Evolutionary conservation across 1,284 basidiomycete species (phyloP).

Genomic region (Cryptococcus deneoformans): DNA sequence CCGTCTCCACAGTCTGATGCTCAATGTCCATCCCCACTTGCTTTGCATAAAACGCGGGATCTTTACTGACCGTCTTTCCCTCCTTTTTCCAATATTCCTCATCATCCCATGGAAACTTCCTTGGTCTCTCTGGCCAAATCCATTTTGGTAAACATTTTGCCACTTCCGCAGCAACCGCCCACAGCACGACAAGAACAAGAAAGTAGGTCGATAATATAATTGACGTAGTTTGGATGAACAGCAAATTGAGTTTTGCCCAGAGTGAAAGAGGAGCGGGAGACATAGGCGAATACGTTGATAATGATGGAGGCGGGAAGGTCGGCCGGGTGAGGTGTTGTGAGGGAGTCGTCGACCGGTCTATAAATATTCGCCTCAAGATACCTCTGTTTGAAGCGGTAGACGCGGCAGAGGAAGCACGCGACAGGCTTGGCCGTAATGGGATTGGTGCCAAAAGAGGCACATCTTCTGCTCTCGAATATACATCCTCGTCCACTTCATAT

Average conservation of each 20-base stretch:
- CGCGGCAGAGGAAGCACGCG: slow-evolving; percentile 31
- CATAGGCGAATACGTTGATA: slow-evolving; percentile 43
- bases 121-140: slow-evolving; percentile 29
- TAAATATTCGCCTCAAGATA: slow-evolving; percentile 46
- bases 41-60: slow-evolving; percentile 58
- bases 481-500: slow-evolving; percentile 30
- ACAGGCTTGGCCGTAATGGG: slow-evolving; percentile 21
- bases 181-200: slow-evolving; percentile 50
- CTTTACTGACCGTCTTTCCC: slow-evolving; percentile 54
- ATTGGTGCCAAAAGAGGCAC: slow-evolving; percentile 31
- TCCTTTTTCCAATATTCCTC: slow-evolving; percentile 53
- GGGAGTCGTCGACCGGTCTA: slow-evolving; percentile 45
- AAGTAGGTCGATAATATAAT: slow-evolving; percentile 56
- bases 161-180: slow-evolving; percentile 46
- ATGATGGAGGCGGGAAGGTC: slow-evolving; percentile 48
- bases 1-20: slow-evolving; percentile 58
- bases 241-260: slow-evolving; percentile 43
- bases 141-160: slow-evolving; percentile 35
- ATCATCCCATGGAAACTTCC: slow-evolving; percentile 56
- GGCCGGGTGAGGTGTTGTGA: slow-evolving; percentile 47
- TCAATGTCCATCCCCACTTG: slow-evolving; percentile 58
- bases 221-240: slow-evolving; percentile 53
- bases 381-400: slow-evolving; percentile 26
- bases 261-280: slow-evolving; percentile 34
- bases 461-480: slow-evolving; percentile 7